Conservation (phyloP, 2,329 filamentous ascomycete genomes). For the Epicoccum sorghinum region DNA sequence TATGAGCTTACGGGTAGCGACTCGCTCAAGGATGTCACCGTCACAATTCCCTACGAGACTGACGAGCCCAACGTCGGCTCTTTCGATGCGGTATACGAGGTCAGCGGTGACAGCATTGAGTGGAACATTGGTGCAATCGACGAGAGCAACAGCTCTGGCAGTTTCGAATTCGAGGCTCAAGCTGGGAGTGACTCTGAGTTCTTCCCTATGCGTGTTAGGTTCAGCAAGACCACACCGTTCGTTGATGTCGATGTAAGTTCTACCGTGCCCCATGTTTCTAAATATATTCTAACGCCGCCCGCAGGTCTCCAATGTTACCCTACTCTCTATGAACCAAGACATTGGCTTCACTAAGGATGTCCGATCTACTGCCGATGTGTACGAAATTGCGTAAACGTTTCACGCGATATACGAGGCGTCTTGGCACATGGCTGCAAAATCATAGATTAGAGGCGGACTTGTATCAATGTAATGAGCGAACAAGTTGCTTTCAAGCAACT, state of each 20-base stretch:
- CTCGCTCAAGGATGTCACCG: conserved; percentile 79
- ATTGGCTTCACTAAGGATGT: conserved; percentile 84
- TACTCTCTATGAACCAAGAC: conserved; percentile 77
- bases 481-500: background rate
- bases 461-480: conserved; percentile 2
- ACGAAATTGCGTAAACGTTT: conserved; percentile 69
- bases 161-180: conserved; percentile 94
- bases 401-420: background rate
- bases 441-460: conserved; percentile 3
- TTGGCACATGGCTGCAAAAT: conserved; percentile 1
- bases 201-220: conserved; percentile 94
- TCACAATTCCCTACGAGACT: conserved; percentile 84
- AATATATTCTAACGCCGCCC: conserved; percentile 32
- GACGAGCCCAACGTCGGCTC: conserved; percentile 88
- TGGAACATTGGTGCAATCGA: conserved; percentile 91
- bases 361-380: conserved; percentile 76
- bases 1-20: conserved; percentile 89
- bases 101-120: conserved; percentile 88
- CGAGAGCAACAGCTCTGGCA: conserved; percentile 79
- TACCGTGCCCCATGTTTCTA: background rate
- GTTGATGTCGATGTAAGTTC: conserved; percentile 89
- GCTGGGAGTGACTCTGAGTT: conserved; percentile 90
- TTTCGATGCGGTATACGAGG: conserved; percentile 93
- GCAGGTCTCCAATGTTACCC: conserved; percentile 70
- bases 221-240: conserved; percentile 84